These are phyloP conservation scores for Excoecaria cochinchinensis DNA, from an alignment of 345 rosid species.

Conservation along the genomic window DNA sequence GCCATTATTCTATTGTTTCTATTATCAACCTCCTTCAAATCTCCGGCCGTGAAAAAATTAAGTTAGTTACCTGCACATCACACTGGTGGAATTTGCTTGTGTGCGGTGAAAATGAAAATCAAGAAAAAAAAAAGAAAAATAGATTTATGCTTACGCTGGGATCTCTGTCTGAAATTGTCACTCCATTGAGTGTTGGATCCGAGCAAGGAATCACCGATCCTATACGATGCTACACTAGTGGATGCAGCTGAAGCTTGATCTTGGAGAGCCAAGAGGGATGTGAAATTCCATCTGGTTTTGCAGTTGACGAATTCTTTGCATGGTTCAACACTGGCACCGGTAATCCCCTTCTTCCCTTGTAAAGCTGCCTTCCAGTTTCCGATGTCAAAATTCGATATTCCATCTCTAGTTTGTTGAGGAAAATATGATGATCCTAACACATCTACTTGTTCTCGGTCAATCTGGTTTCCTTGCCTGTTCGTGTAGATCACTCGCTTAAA, in stretches of 20 bases:
- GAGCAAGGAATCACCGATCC: slow-evolving; percentile 10
- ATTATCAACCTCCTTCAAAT: no score
- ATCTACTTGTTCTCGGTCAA: slow-evolving; percentile 13
- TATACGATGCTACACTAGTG: not conserved
- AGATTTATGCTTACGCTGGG: slow-evolving; percentile 31
- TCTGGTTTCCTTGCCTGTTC: slow-evolving; percentile 29
- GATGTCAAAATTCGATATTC: not conserved
- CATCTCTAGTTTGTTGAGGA: slow-evolving; percentile 21
- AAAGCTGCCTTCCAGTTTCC: slow-evolving; percentile 8
- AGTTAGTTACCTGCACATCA: not conserved
- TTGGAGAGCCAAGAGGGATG: slow-evolving; percentile 54
- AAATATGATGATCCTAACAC: slow-evolving; percentile 28
- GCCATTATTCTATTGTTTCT: not conserved
- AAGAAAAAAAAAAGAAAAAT: not conserved
- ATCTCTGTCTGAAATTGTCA: slow-evolving; percentile 10
- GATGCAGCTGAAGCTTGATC: slow-evolving; percentile 37
- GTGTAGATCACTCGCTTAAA: slow-evolving; percentile 26
- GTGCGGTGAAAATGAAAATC: not conserved
- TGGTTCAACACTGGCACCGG: slow-evolving; percentile 13
- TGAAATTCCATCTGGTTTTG: slow-evolving; percentile 25
- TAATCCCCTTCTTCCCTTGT: not conserved
- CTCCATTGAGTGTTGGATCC: slow-evolving; percentile 3
- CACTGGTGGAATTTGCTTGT: not conserved
- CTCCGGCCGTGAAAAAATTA: not conserved
- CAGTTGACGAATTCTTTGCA: slow-evolving; percentile 18